These are phyloP conservation scores for Linum usitatissimum DNA, from an alignment of 345 rosid species.

Conservation along the genomic window DNA sequence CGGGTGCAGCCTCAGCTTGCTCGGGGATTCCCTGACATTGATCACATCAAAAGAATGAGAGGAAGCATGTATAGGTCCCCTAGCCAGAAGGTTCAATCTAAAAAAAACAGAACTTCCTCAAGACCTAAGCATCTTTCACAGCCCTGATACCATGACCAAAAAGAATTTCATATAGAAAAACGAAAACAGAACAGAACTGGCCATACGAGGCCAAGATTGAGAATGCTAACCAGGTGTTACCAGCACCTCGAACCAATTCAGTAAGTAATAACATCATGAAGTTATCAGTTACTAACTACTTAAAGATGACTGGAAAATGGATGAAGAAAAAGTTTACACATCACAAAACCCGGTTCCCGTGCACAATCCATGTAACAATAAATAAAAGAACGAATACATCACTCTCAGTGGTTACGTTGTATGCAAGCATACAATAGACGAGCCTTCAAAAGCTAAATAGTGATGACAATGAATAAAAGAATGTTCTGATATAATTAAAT, in stretches of 20 bases:
- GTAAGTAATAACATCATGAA: too few relatives aligned
- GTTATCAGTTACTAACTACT: neutral
- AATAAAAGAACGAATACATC: neutral
- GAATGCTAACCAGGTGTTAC: too few relatives aligned
- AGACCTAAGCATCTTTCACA: neutral
- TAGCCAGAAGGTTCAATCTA: neutral
- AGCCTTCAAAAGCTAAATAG: neutral
- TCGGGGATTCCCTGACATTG: slow-evolving; percentile 60
- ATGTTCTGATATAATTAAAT: neutral
- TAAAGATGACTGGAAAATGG: neutral
- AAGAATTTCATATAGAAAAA: too few relatives aligned
- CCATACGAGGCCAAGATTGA: too few relatives aligned
- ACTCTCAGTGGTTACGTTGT: too few relatives aligned
- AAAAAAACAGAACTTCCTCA: neutral
- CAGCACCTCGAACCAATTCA: too few relatives aligned
- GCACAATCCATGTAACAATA: neutral
- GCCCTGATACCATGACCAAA: neutral
- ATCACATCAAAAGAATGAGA: neutral
- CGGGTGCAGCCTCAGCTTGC: slow-evolving; percentile 60
- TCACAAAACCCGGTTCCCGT: neutral
- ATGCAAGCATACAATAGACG: neutral
- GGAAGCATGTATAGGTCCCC: neutral
- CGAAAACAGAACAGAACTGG: neutral
- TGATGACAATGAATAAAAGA: too few relatives aligned
- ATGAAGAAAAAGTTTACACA: neutral